Base-by-base conservation (phyloP, 2,329 filamentous ascomycete species). In the Xylariaceae sp. region DNA sequence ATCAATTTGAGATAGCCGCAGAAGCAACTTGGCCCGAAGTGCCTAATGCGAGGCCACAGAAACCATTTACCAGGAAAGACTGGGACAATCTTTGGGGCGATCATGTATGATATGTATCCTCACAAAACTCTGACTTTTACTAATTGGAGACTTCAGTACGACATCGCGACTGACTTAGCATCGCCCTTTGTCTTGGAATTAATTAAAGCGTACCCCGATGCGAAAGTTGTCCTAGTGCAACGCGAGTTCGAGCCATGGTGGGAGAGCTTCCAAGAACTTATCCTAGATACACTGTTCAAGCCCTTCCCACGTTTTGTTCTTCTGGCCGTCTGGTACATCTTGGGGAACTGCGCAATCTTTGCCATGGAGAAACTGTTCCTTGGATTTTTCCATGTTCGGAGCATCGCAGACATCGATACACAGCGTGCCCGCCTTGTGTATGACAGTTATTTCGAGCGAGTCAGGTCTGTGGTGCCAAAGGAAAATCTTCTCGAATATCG, bases 11-110 rank as follows among this genome's bases (percentile, higher is more conserved):
- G 22, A 14, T 52, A 19, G 56, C 54, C 7, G 52, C 54, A 31
- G 56, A 60, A 45, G 56, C 51, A 7, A 57, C 44, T 7, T 53
- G 47, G 48, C 51, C 54, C 6, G 28, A 31, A 13, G 48, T 52
- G 1, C 48, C 47, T 13, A 38, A 49, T 14, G 54, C 47, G 5
- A 10, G 10, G 33, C 33, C 33, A 14, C 14, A 14, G 14, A 36
- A 36, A 36, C 33, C 33, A 36, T 10, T 36, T 10, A 14, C 33
- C 14, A 36, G 33, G 14, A 14, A 36, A 36, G 33, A 36, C 33
- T 36, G 33, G 33, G 14, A 36, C 14, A 36, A 36, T 10, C 10
- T 36, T 36, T 36, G 33, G 33, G 33, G 33, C 14, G 33, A 36
- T 36, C 10, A 36, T 10, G 33, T 14, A 36, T 14, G 33, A 10